These are phyloP conservation scores for Podospora pseudocomata DNA, from an alignment of 495 filamentous ascomycete species.

Conservation along the genomic window DNA sequence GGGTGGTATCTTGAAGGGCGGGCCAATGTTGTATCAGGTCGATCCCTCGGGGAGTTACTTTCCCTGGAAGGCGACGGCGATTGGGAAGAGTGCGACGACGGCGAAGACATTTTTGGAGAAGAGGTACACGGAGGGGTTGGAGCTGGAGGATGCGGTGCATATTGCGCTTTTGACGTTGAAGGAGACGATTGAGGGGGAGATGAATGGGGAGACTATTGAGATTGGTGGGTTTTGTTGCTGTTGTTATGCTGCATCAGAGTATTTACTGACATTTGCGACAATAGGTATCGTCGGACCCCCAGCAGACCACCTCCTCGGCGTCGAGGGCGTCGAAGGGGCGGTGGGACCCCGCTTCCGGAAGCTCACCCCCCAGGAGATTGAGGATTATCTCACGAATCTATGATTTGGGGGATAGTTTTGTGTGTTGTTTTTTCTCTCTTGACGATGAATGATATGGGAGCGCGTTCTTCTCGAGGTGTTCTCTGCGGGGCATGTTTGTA, in stretches of 20 bases:
- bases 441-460: conserved; percentile 22
- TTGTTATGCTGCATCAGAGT: conserved; percentile 8
- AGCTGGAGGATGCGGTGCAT: conserved; percentile 97
- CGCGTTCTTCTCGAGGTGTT: conserved; percentile 13
- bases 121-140: conserved; percentile 92
- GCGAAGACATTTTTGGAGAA: conserved; percentile 99
- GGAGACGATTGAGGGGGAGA: conserved; percentile 98
- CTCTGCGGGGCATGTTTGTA: conserved; percentile 21
- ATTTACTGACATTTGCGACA: conserved; percentile 33
- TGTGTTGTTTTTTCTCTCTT: conserved; percentile 16
- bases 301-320: conserved; percentile 86
- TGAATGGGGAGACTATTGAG: conserved; percentile 98
- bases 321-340: conserved; percentile 86
- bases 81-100: conserved; percentile 95
- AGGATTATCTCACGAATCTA: conserved; percentile 97
- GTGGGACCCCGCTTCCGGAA: conserved; percentile 92
- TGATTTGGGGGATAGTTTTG: conserved; percentile 39
- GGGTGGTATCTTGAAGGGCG: conserved; percentile 90
- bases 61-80: conserved; percentile 98
- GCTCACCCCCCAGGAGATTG: conserved; percentile 94
- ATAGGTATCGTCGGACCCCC: conserved; percentile 91
- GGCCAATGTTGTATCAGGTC: conserved; percentile 96
- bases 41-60: conserved; percentile 97
- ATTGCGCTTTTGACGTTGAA: conserved; percentile 97
- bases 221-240: conserved; percentile 62